Percentiles rank a stretch among this genome's conserved stretches.
Conservation (phyloP, 2,329 filamentous ascomycete genomes). For the Corynespora cassiicola region DNA sequence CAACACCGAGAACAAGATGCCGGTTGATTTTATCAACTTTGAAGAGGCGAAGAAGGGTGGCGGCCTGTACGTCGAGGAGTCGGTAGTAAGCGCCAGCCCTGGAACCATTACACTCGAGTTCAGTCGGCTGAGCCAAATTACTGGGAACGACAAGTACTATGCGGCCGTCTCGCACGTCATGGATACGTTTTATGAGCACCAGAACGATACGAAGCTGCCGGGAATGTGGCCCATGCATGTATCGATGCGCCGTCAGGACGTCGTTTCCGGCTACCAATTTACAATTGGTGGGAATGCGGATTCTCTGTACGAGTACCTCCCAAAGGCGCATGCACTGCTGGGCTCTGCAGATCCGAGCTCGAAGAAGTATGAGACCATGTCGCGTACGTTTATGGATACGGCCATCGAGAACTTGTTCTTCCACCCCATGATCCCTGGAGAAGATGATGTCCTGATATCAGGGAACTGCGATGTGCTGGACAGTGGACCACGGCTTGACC, state of each 20-base stretch:
- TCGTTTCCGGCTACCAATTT: conserved; percentile 35
- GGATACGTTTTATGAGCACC: conserved; percentile 76
- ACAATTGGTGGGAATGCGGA: conserved; percentile 44
- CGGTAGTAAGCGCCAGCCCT: conserved; percentile 27
- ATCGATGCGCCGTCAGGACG: conserved; percentile 34
- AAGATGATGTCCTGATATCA: conserved; percentile 54
- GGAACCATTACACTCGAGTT: conserved; percentile 88
- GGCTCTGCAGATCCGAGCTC: conserved; percentile 51
- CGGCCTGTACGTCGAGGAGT: conserved; percentile 67
- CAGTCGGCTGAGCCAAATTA: conserved; percentile 85
- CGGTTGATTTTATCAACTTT: conserved; percentile 61
- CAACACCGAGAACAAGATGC: conserved; percentile 93
- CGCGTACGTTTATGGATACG: conserved; percentile 56
- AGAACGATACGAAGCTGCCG: conserved; percentile 72
- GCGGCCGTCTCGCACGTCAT: conserved; percentile 89
- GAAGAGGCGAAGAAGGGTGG: conserved; percentile 35
- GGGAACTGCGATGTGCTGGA: conserved; percentile 49
- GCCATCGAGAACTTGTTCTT: conserved; percentile 55
- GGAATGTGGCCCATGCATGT: conserved; percentile 82
- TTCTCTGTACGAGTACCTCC: conserved; percentile 48
- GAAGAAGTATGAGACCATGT: conserved; percentile 58
- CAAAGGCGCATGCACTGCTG: conserved; percentile 54
- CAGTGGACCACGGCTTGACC: conserved; percentile 36
- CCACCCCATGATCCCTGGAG: conserved; percentile 53
- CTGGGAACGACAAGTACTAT: conserved; percentile 81